Base-by-base conservation (phyloP, 2,329 filamentous ascomycete genomes). In the Nothopassalora personata region DNA sequence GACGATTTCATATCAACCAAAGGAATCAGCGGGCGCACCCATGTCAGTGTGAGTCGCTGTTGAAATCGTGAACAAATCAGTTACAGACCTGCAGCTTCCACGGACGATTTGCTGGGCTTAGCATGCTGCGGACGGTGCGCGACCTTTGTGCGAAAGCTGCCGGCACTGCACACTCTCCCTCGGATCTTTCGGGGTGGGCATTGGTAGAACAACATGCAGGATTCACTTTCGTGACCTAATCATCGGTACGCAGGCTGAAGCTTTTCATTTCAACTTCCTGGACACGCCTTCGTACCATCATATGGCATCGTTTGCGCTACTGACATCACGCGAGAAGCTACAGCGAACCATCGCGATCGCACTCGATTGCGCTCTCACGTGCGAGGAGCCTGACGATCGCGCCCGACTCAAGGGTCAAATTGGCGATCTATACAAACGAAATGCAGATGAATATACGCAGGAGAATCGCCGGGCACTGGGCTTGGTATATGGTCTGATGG, bases 271-370 rank as follows among this genome's bases (percentile, higher is more conserved):
- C 33, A 53, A 50, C 34, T 36, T 45, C 9, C 36, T 46, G 2
- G 39, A 53, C 23, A n/a, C 45, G 9, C 52, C 52, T 10, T 28
- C 31, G 7, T 23, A 34, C 18, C 43, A 54, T 46, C 52, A 27
- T 5, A 46, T 52, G 39, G 39, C 28, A 28, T 48, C 60, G 7
- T 62, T 64, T 51, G 58, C 64, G 1, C 45, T 67, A 5, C 53
- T 67, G 28, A 63, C 65, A 4, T 48, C 55, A 7, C 54, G 61
- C 39, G 57, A 55, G 18, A 60, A 34, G 15, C 31, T 64, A 19
- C 51, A 65, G 15, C 31, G 53, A 9, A 57, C 58, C 18, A 54
- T 66, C 13, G 53, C 54, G 11, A 52, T 63, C 23, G 60, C 64
- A 11, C 28, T 60, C 2, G 45, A 61, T 45, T 36, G 64, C 28